These are phyloP conservation scores for Alternaria sp. DNA, from an alignment of 2,329 filamentous ascomycete genomes.

Conservation along the genomic window DNA sequence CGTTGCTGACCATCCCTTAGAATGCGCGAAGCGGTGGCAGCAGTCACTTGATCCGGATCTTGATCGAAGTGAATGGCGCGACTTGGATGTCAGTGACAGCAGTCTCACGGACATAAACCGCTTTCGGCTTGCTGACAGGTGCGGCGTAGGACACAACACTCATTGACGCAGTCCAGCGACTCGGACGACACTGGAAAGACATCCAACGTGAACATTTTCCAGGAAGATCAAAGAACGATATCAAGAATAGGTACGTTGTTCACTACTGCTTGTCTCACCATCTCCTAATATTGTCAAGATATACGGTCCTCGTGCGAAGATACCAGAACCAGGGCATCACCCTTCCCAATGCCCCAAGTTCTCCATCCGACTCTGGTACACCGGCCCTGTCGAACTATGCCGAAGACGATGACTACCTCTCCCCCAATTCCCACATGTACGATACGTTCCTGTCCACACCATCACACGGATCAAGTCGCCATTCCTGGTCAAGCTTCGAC, in stretches of 20 bases:
- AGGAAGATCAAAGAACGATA: slow-evolving; percentile 46
- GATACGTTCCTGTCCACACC: slow-evolving; percentile 24
- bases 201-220: slow-evolving; percentile 45
- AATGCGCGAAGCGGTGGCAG: slow-evolving; percentile 57
- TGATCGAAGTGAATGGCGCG: slow-evolving; percentile 48
- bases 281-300: slow-evolving; percentile 17
- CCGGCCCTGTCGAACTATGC: slow-evolving; percentile 18
- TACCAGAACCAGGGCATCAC: slow-evolving; percentile 40
- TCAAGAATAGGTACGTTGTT: slow-evolving; percentile 46
- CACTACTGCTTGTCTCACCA: not conserved
- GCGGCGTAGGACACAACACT: slow-evolving; percentile 34
- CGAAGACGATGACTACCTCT: slow-evolving; percentile 27
- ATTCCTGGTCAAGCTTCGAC: slow-evolving; percentile 30
- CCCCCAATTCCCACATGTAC: slow-evolving; percentile 20
- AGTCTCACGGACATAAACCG: not conserved
- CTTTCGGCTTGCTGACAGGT: not conserved
- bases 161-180: slow-evolving; percentile 39
- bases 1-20: slow-evolving; percentile 26
- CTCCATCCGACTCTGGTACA: slow-evolving; percentile 27
- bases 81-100: slow-evolving; percentile 38
- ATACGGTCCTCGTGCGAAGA: slow-evolving; percentile 40
- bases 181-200: slow-evolving; percentile 49
- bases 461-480: slow-evolving; percentile 24
- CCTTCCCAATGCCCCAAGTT: slow-evolving; percentile 29
- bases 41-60: slow-evolving; percentile 53